These are phyloP conservation scores for Phialophora chinensis DNA, from an alignment of 2,329 filamentous ascomycete species.

Conservation along the genomic window DNA sequence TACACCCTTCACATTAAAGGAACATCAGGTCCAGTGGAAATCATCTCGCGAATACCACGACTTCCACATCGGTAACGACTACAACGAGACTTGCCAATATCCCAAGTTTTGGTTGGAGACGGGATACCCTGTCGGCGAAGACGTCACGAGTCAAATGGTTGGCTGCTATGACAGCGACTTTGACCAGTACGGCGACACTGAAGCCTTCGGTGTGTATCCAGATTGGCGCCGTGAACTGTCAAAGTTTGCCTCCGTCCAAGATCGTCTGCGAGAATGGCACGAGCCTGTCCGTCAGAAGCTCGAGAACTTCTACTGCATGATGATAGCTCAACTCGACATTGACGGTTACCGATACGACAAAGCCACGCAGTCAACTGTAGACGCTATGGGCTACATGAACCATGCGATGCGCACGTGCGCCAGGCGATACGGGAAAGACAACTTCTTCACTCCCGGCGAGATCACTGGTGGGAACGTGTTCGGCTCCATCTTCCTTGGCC, in stretches of 20 bases:
- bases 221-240: slow-evolving; percentile 69
- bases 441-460: slow-evolving; percentile 69
- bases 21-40: slow-evolving; percentile 66
- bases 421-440: slow-evolving; percentile 61
- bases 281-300: slow-evolving; percentile 64
- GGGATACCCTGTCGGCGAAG: slow-evolving; percentile 57
- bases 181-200: slow-evolving; percentile 68
- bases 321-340: slow-evolving; percentile 67
- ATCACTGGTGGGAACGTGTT: slow-evolving; percentile 67
- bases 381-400: slow-evolving; percentile 65
- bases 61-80: slow-evolving; percentile 61
- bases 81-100: slow-evolving; percentile 62
- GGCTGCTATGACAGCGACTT: slow-evolving; percentile 70
- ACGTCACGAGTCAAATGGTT: slow-evolving; percentile 54
- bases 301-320: slow-evolving; percentile 67
- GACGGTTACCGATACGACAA: slow-evolving; percentile 73
- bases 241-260: slow-evolving; percentile 71
- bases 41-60: slow-evolving; percentile 61
- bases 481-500: slow-evolving; percentile 66
- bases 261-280: slow-evolving; percentile 69
- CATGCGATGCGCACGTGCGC: slow-evolving; percentile 64
- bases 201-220: slow-evolving; percentile 67
- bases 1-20: slow-evolving; percentile 60
- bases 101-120: slow-evolving; percentile 67
- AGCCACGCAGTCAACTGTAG: slow-evolving; percentile 67